Evolutionary conservation across 441 rosid genomes (phyloP).

Genomic region (Populus hybrid): DNA sequence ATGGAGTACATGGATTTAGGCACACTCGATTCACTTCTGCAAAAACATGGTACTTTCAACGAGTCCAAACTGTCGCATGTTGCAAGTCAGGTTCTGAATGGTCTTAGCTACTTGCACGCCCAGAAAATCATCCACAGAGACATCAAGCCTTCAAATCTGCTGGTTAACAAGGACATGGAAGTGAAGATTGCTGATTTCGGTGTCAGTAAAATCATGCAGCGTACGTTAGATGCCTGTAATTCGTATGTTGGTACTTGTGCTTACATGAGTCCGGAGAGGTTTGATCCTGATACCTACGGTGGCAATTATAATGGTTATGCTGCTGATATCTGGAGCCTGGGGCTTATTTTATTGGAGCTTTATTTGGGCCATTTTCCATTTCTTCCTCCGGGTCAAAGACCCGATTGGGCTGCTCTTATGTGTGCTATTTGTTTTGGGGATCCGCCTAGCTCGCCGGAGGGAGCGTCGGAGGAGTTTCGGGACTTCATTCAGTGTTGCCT

Average conservation of each 20-base stretch:
- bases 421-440: conserved; percentile 92
- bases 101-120: conserved; percentile 64
- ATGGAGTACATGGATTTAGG: conserved; percentile 91
- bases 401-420: conserved; percentile 92
- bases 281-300: conserved; percentile 70
- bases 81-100: conserved; percentile 62
- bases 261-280: conserved; percentile 92
- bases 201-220: conserved; percentile 68
- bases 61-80: conserved; percentile 50
- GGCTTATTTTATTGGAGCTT: conserved; percentile 77
- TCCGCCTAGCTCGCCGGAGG: conserved; percentile 62
- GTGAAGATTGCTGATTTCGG: conserved; percentile 93
- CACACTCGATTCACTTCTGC: conserved; percentile 50
- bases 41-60: conserved; percentile 41
- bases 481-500: conserved; percentile 69
- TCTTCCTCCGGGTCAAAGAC: conserved; percentile 65
- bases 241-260: conserved; percentile 95
- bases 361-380: conserved; percentile 75
- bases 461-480: conserved; percentile 60
- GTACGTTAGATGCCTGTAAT: conserved; percentile 70
- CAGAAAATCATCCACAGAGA: conserved; percentile 80
- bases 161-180: conserved; percentile 52
- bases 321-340: conserved; percentile 90
- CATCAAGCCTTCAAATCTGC: conserved; percentile 77
- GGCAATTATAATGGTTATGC: conserved; percentile 71